Evolutionary conservation across 2,329 filamentous ascomycete genomes (phyloP).

Genomic region (Aureobasidium sp.): DNA sequence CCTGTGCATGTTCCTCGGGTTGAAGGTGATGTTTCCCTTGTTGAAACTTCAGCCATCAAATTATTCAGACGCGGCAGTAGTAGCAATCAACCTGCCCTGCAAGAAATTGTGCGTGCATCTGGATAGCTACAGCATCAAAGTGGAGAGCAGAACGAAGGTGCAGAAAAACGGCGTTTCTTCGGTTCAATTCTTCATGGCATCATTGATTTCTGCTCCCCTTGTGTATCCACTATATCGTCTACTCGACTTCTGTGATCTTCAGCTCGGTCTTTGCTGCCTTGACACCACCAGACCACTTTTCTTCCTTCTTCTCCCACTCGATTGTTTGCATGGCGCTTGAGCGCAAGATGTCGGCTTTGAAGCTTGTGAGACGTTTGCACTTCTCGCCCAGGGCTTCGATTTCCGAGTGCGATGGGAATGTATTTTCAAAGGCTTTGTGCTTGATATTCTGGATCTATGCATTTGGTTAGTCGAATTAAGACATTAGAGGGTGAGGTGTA

Average conservation of each 20-base stretch:
- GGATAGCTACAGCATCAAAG: no score
- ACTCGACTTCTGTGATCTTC: not conserved
- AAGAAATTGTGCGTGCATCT: not conserved
- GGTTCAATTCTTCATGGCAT: not conserved
- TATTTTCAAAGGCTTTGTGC: conserved; percentile 24
- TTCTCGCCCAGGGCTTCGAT: conserved; percentile 26
- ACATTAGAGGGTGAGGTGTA: not conserved
- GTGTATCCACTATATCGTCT: not conserved
- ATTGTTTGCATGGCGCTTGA: conserved; percentile 26
- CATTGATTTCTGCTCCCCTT: not conserved
- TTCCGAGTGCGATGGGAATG: conserved; percentile 28
- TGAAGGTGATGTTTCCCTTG: no score
- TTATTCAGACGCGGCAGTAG: no score
- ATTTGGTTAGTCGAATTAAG: not conserved
- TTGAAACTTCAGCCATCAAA: not conserved
- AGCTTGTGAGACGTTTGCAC: conserved; percentile 27
- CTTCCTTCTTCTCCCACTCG: conserved; percentile 26
- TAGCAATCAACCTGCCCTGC: not conserved
- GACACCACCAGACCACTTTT: conserved; percentile 25
- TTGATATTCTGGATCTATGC: conserved; percentile 19
- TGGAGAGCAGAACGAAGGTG: no score
- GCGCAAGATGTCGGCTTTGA: conserved; percentile 31
- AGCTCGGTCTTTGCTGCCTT: conserved; percentile 6
- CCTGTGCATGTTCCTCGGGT: no score
- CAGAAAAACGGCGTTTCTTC: not conserved